Evolutionary conservation across 768 basidiomycete species (phyloP), one percentile per base, ranked within the genome.

Genomic region (Rhodotorula toruloides): DNA sequence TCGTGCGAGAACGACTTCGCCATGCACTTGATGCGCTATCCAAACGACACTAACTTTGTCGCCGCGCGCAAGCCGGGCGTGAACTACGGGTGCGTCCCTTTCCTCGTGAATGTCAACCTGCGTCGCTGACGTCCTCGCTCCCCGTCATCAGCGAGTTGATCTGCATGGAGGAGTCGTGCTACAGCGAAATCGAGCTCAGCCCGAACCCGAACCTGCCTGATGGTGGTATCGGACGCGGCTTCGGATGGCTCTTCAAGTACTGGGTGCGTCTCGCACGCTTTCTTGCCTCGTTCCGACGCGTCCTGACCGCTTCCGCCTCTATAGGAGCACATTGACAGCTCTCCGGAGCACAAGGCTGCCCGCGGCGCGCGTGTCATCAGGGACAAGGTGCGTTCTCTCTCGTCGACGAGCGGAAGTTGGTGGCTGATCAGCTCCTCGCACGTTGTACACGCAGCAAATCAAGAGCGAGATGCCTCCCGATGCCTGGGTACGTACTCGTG

Each of bases 161-260:
- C 36, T 66, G 65, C 59, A 61, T 61, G 65, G 65, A 66, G 31
- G 48, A 56, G 1, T 2, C 9, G 5, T 66, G 65, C 59, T 61
- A 44, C 54, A 2, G 9, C 13, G 54, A 66, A 19, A 46, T 66
- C 34, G 4, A 2, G 22, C 46, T 66, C 19, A 36, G n/a, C 4
- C 54, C 58, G 31, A 40, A 47, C 53, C 43, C 50, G 22, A 21
- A 14, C 22, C 22, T 7, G 12, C 59, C 49, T 0, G 50, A 59
- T 39, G 58, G 53, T 17, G 64, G 64, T 36, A 10, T 46, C 10
- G 7, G 25, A 12, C 13, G 52, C 8, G 64, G 64, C 8, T 58
- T 65, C 9, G 65, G 59, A 31, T 37, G 32, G 13, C 52, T 66
- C n/a, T 3, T 11, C 27, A 50, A 43, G 12, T 66, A 37, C 65